A percentile compares a stretch with the other conserved stretches of the same genome.
Evolutionary conservation across 768 basidiomycete species (phyloP).

Genomic region (Lactarius trivialis): DNA sequence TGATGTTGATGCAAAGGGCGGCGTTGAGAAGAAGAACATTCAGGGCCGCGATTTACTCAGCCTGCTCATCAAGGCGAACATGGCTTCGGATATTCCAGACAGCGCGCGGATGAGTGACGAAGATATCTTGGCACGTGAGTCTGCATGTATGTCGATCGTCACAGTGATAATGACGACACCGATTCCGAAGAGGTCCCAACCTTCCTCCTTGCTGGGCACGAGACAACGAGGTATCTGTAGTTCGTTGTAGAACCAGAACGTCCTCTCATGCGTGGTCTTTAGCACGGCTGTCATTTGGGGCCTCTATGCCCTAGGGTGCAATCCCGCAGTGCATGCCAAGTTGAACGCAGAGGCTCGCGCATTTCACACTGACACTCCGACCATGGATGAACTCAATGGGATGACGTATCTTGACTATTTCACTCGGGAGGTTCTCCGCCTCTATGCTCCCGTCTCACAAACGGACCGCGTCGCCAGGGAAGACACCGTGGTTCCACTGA

Average conservation of each 20-base stretch:
- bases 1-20: constrained; percentile 21
- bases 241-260: not conserved
- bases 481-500: constrained; percentile 21
- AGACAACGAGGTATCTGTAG: constrained; percentile 42
- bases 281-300: constrained; percentile 49
- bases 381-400: constrained; percentile 61
- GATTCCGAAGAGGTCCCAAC: constrained; percentile 48
- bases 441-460: constrained; percentile 20
- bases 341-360: constrained; percentile 52
- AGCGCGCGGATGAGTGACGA: constrained; percentile 51
- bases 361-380: constrained; percentile 48
- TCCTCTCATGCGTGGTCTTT: not conserved
- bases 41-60: constrained; percentile 51
- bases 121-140: constrained; percentile 53
- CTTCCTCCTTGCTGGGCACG: constrained; percentile 54
- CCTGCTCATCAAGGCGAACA: constrained; percentile 56
- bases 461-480: constrained; percentile 11
- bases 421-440: constrained; percentile 15
- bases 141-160: not conserved
- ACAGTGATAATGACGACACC: not conserved
- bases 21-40: constrained; percentile 31
- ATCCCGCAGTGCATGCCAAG: constrained; percentile 44
- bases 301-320: constrained; percentile 46
- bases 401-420: constrained; percentile 55
- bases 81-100: constrained; percentile 51